Conservation (phyloP, 805 yeast genomes). For the Kuraishia cidri region DNA sequence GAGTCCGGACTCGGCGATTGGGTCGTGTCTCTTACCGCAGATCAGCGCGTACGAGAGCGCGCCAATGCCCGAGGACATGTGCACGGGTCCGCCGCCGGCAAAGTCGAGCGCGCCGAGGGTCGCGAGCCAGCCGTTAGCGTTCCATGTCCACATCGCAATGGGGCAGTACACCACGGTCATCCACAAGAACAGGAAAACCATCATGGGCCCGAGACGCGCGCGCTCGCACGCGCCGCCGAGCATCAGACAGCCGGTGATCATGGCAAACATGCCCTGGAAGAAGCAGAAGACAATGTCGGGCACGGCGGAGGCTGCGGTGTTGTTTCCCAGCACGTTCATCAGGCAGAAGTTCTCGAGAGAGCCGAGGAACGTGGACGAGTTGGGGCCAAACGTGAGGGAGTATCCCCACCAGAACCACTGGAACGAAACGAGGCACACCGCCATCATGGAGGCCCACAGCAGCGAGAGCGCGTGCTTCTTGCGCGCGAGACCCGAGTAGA, state of each 20-base stretch:
- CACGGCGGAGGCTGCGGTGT: conserved; percentile 54
- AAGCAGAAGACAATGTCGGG: conserved; percentile 89
- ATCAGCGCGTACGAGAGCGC: conserved; percentile 90
- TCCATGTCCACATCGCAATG: conserved; percentile 97
- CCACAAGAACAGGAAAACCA: conserved; percentile 91
- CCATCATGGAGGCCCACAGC: conserved; percentile 91
- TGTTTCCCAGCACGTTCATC: conserved; percentile 75
- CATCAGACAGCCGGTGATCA: conserved; percentile 87
- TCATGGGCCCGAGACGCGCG: conserved; percentile 93
- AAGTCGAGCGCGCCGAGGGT: conserved; percentile 83
- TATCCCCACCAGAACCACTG: conserved; percentile 99
- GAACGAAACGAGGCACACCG: conserved; percentile 72
- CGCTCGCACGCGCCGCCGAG: conserved; percentile 98
- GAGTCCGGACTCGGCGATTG: conserved; percentile 53
- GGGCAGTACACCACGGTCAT: conserved; percentile 94
- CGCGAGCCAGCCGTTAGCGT: conserved; percentile 83
- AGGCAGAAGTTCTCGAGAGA: conserved; percentile 74
- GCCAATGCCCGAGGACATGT: conserved; percentile 88
- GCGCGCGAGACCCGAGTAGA: conserved; percentile 90
- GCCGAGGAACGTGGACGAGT: conserved; percentile 62
- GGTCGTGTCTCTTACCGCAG: conserved; percentile 89
- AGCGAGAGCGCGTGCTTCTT: conserved; percentile 93
- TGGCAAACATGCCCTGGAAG: conserved; percentile 96
- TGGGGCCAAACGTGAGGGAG: conserved; percentile 64
- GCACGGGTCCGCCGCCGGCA: conserved; percentile 99